Conservation (phyloP, 441 rosid species). For the California macrophylla region DNA sequence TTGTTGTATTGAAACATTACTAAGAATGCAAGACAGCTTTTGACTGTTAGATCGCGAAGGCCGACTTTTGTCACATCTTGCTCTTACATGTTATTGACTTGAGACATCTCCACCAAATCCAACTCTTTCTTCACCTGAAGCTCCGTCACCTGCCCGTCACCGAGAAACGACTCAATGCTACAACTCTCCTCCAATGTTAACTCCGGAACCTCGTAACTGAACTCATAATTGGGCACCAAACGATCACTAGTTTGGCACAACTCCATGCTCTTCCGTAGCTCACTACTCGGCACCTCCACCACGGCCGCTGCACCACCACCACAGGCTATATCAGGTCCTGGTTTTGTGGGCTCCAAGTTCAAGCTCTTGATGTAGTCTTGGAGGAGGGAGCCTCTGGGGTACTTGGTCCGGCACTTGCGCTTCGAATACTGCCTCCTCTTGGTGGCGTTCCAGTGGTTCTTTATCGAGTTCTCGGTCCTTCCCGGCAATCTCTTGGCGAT, state of each 20-base stretch:
- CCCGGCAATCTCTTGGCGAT: conserved; percentile 86
- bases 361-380: conserved; percentile 89
- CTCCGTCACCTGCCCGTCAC: conserved; percentile 14
- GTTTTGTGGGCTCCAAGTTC: conserved; percentile 29
- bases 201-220: conserved; percentile 35
- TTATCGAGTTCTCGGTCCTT: conserved; percentile 89
- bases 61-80: too few species aligned
- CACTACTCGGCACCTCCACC: conserved; percentile 5
- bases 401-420: conserved; percentile 51
- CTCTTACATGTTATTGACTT: conserved; percentile 14
- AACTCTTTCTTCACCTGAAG: conserved; percentile 37
- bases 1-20: too few species aligned
- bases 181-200: conserved; percentile 46
- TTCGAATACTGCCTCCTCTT: conserved; percentile 77
- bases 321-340: not conserved
- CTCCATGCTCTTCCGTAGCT: conserved; percentile 9
- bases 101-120: conserved; percentile 54
- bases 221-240: conserved; percentile 33
- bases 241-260: conserved; percentile 15
- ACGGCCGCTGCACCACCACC: conserved; percentile 3
- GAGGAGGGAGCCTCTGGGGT: conserved; percentile 56
- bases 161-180: conserved; percentile 59
- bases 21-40: too few species aligned
- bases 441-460: conserved; percentile 97
- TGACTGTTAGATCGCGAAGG: too few species aligned